phyloP scores from a whole-genome alignment of 2,329 filamentous ascomycete genomes.

The Penicillium sp. region DNA sequence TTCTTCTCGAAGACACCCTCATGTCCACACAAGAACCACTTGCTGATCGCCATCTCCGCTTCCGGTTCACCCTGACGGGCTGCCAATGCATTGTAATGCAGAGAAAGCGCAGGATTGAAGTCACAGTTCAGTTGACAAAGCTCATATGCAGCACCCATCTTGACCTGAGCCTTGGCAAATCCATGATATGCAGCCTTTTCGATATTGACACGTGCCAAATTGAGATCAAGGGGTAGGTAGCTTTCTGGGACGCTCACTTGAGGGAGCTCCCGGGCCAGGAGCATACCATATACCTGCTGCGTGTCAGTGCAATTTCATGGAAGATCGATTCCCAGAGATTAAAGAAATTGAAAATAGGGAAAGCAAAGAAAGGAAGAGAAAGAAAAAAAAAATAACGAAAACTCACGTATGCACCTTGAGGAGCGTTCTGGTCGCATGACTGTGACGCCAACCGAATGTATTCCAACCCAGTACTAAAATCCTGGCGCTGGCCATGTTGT shows the following conservation, averaged over 20 bases:
- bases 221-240: slow-evolving; percentile 69
- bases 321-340: neutral
- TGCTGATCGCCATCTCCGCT: slow-evolving; percentile 92
- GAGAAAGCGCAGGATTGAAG: slow-evolving; percentile 85
- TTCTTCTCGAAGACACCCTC: slow-evolving; percentile 93
- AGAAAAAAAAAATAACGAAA: neutral
- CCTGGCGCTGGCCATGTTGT: slow-evolving; percentile 85
- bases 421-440: slow-evolving; percentile 90
- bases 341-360: too few species aligned
- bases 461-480: slow-evolving; percentile 73
- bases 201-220: slow-evolving; percentile 77
- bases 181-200: slow-evolving; percentile 95
- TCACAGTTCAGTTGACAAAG: slow-evolving; percentile 90
- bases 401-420: slow-evolving; percentile 80
- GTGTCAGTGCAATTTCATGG: slow-evolving; percentile 7
- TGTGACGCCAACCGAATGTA: slow-evolving; percentile 81
- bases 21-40: slow-evolving; percentile 97
- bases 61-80: slow-evolving; percentile 90
- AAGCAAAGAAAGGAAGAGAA: too few species aligned
- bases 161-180: slow-evolving; percentile 93
- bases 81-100: slow-evolving; percentile 94
- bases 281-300: slow-evolving; percentile 77
- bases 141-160: slow-evolving; percentile 96
- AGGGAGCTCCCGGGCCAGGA: slow-evolving; percentile 85
- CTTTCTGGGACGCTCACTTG: slow-evolving; percentile 78